These are phyloP conservation scores for Gleditsia sinensis DNA, from an alignment of 306 rosid genomes.

Conservation along the genomic window DNA sequence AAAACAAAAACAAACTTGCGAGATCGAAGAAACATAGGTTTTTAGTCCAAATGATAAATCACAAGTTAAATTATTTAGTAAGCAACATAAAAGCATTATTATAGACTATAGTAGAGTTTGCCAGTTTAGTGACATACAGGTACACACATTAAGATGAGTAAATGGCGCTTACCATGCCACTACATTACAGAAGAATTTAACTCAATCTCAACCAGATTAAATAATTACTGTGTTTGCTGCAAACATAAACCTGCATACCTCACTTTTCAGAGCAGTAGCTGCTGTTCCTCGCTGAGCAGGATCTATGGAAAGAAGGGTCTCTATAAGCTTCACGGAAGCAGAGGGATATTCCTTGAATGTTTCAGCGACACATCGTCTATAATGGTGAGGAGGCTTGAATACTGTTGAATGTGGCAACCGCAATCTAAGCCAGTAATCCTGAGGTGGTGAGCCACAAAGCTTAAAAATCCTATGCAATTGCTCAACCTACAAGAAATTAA, in stretches of 20 bases:
- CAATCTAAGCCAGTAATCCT: conserved; percentile 79
- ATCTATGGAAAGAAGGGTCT: conserved; percentile 75
- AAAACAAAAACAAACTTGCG: not conserved
- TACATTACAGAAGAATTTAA: conserved; percentile 6
- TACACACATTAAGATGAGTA: conserved; percentile 18
- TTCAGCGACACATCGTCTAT: conserved; percentile 69
- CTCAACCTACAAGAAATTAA: conserved; percentile 66
- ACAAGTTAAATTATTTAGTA: not conserved
- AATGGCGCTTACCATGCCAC: not conserved
- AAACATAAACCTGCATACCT: conserved; percentile 53
- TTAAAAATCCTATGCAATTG: conserved; percentile 93
- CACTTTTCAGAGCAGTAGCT: conserved; percentile 68
- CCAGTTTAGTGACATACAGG: conserved; percentile 1
- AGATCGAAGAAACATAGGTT: conserved; percentile 2
- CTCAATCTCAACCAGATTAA: conserved; percentile 17
- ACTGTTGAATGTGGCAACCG: conserved; percentile 59
- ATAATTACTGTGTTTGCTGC: not conserved
- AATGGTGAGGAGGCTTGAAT: conserved; percentile 82
- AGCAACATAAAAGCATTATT: not conserved
- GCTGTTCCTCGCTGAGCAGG: conserved; percentile 82
- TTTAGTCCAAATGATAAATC: not conserved
- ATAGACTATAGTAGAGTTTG: not conserved
- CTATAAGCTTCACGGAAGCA: conserved; percentile 68
- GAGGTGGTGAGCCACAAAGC: conserved; percentile 96
- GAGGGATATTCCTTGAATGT: conserved; percentile 72